Percentiles rank a stretch among this genome's conserved stretches.
These are phyloP conservation scores for Colletotrichum sp. DNA, from an alignment of 2,329 filamentous ascomycete species.

Conservation along the genomic window DNA sequence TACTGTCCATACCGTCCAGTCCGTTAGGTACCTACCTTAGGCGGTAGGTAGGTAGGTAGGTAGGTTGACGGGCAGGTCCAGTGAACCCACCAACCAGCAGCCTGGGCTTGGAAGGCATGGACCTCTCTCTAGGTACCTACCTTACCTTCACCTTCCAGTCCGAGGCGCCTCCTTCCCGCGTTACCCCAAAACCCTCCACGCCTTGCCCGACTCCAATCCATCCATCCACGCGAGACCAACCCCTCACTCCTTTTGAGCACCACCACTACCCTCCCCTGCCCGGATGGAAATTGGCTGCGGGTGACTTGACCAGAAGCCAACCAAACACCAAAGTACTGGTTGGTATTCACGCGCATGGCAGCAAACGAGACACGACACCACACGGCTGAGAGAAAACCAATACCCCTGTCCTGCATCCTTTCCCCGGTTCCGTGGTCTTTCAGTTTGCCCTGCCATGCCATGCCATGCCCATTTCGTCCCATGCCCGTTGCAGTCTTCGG, in stretches of 20 bases:
- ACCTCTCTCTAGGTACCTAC: background rate
- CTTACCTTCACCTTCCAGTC: background rate
- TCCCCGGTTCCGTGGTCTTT: background rate
- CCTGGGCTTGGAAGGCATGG: too few species aligned
- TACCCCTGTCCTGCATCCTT: background rate
- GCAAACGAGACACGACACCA: background rate
- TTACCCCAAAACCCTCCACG: background rate
- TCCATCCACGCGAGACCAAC: background rate
- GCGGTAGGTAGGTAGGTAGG: too few species aligned
- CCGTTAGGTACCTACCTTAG: too few species aligned
- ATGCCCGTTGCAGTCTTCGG: constrained; percentile 10
- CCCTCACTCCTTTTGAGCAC: background rate
- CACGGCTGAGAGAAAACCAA: background rate
- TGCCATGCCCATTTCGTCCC: constrained; percentile 16
- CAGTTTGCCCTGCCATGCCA: constrained; percentile 7
- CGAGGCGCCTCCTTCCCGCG: background rate
- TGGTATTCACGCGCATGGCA: background rate
- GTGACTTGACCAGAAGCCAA: background rate
- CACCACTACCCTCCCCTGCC: background rate
- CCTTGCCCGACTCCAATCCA: background rate
- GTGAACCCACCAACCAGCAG: background rate
- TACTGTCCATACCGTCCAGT: too few species aligned
- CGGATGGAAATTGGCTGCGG: background rate
- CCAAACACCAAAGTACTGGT: background rate
- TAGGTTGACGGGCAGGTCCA: background rate